These are phyloP conservation scores for Globisporangium nunn DNA, from an alignment of 352 stramenopile genomes.

Conservation along the genomic window DNA sequence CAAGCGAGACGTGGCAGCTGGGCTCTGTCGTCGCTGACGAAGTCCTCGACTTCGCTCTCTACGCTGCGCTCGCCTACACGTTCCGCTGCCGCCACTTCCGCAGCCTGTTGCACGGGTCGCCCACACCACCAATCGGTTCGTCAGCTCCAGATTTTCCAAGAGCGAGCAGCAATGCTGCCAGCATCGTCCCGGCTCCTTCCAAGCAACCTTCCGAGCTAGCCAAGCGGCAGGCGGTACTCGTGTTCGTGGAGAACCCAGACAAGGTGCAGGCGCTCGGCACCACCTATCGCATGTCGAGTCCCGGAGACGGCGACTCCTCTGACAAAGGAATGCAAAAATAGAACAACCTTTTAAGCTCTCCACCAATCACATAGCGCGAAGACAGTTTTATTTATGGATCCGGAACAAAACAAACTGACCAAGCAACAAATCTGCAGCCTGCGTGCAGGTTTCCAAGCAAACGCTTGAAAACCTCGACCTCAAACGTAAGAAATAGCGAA, in stretches of 20 bases:
- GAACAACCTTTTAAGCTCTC: too few relatives aligned
- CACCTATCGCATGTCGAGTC: constrained; percentile 5
- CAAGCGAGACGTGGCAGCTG: constrained; percentile 27
- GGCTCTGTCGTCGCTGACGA: constrained; percentile 28
- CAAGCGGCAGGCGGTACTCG: constrained; percentile 15
- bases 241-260: constrained; percentile 38
- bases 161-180: background rate
- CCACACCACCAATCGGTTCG: background rate
- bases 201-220: background rate
- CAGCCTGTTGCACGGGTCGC: constrained; percentile 24
- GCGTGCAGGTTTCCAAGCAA: too few relatives aligned
- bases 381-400: too few relatives aligned
- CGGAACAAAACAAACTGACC: too few relatives aligned
- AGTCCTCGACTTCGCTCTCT: constrained; percentile 34
- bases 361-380: too few relatives aligned
- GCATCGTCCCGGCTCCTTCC: constrained; percentile 3
- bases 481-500: too few relatives aligned
- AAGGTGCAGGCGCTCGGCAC: constrained; percentile 29
- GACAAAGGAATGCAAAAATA: too few relatives aligned
- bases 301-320: background rate
- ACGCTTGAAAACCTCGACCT: too few relatives aligned
- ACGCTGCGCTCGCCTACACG: constrained; percentile 37
- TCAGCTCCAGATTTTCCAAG: background rate
- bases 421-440: too few relatives aligned
- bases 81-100: constrained; percentile 56